phyloP scores from a whole-genome alignment of 2,329 filamentous ascomycete genomes.

The Arthrobotrys entomopaga region DNA sequence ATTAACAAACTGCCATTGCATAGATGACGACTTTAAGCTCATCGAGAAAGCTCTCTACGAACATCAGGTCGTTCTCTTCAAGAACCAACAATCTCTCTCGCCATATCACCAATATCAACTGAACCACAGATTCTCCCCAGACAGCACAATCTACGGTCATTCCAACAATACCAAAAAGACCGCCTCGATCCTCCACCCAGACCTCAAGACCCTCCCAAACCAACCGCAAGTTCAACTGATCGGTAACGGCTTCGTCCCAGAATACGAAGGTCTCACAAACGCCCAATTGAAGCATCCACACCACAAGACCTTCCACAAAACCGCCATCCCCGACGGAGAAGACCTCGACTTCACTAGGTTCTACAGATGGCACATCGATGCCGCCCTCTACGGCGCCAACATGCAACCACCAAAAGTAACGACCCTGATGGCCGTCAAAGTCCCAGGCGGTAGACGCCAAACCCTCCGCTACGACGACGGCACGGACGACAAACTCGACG shows the following conservation, averaged over 20 bases:
- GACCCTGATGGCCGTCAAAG: constrained; percentile 76
- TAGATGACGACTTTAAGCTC: constrained; percentile 72
- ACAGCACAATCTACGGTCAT: constrained; percentile 68
- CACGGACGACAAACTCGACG: constrained; percentile 71
- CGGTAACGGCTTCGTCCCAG: constrained; percentile 75
- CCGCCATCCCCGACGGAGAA: constrained; percentile 71
- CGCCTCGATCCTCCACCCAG: constrained; percentile 75
- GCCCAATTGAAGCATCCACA: constrained; percentile 78
- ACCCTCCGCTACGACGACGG: constrained; percentile 79
- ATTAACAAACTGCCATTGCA: background rate
- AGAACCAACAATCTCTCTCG: constrained; percentile 71
- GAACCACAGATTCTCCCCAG: constrained; percentile 77
- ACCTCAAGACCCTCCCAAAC: constrained; percentile 78
- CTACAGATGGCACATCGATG: constrained; percentile 84
- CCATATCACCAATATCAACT: constrained; percentile 79
- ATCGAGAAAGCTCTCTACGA: constrained; percentile 75
- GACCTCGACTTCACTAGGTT: constrained; percentile 70
- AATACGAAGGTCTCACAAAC: constrained; percentile 76
- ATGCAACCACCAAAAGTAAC: constrained; percentile 73
- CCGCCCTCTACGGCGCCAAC: constrained; percentile 78
- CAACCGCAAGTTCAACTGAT: constrained; percentile 84
- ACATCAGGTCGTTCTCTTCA: constrained; percentile 76
- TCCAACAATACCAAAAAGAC: constrained; percentile 65
- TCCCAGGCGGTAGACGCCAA: constrained; percentile 74
- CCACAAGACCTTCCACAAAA: constrained; percentile 79